Conservation (phyloP, 2,329 filamentous ascomycete species). For the Trichoderma asperellum region DNA sequence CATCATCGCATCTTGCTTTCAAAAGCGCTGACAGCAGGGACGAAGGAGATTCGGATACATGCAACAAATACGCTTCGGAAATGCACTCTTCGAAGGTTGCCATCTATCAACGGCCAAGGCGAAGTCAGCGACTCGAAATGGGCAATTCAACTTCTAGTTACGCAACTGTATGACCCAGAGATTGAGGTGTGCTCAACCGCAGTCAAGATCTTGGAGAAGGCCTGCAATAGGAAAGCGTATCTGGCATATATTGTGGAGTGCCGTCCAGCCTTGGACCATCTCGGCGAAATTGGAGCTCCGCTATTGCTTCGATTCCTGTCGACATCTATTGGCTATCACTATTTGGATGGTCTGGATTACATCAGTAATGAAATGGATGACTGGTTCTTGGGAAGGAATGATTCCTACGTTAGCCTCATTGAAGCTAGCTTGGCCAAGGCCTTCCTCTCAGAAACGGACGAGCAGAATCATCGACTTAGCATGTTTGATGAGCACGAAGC, state of each 20-base stretch:
- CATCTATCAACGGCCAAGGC: conserved; percentile 45
- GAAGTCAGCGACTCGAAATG: conserved; percentile 76
- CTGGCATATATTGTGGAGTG: conserved; percentile 97
- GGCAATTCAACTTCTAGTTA: conserved; percentile 97
- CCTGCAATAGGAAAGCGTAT: conserved; percentile 88
- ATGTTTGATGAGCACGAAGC: conserved; percentile 62
- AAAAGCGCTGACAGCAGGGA: conserved; percentile 88
- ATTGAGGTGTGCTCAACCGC: conserved; percentile 95
- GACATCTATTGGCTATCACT: conserved; percentile 96
- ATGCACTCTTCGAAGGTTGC: conserved; percentile 66
- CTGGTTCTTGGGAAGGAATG: conserved; percentile 96
- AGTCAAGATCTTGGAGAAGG: conserved; percentile 95
- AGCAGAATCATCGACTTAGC: conserved; percentile 60
- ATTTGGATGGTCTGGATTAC: conserved; percentile 94
- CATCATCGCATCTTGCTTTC: conserved; percentile 91
- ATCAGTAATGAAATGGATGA: conserved; percentile 99
- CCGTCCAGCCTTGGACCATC: conserved; percentile 87
- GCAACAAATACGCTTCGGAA: conserved; percentile 85
- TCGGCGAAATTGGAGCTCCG: conserved; percentile 95
- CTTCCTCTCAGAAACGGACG: conserved; percentile 69
- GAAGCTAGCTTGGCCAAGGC: conserved; percentile 93
- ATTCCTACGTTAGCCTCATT: conserved; percentile 91
- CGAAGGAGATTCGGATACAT: conserved; percentile 88
- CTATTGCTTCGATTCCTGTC: conserved; percentile 90
- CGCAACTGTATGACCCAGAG: conserved; percentile 95